Percentiles rank a stretch among this genome's conserved stretches.
Evolutionary conservation across 1,284 basidiomycete genomes (phyloP).

Genomic region (Flammula alnicola): DNA sequence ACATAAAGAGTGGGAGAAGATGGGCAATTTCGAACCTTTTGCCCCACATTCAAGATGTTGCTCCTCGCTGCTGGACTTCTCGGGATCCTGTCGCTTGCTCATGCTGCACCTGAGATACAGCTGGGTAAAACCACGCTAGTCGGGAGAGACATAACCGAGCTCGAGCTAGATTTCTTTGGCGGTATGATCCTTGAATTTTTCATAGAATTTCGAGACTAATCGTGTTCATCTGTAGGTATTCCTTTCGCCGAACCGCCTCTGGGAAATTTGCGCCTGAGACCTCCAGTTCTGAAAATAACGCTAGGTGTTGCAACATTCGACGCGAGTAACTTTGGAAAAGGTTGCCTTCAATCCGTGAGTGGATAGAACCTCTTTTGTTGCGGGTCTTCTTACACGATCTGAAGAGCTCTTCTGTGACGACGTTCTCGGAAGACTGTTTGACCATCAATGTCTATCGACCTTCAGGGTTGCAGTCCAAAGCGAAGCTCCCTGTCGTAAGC

Average conservation of each 20-base stretch:
- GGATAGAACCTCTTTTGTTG: not conserved
- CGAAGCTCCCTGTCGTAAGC: conserved; percentile 19
- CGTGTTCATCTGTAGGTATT: conserved; percentile 4
- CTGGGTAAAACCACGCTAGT: not conserved
- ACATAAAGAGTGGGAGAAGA: not conserved
- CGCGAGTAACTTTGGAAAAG: conserved; percentile 2
- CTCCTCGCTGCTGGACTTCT: too few species aligned
- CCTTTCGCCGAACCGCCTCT: conserved; percentile 14
- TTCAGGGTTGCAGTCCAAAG: conserved; percentile 11
- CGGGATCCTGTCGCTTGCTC: too few species aligned
- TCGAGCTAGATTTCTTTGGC: conserved; percentile 37
- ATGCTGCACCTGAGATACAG: not conserved
- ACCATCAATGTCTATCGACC: conserved; percentile 23
- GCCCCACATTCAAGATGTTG: too few species aligned
- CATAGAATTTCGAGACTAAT: too few species aligned
- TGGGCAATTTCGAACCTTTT: too few species aligned
- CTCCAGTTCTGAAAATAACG: conserved; percentile 8
- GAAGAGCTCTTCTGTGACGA: conserved; percentile 7
- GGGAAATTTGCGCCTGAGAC: conserved; percentile 2
- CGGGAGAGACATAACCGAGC: too few species aligned
- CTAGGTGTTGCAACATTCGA: conserved; percentile 3
- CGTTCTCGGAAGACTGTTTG: conserved; percentile 43
- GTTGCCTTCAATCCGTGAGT: conserved; percentile 7
- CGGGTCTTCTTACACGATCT: too few species aligned
- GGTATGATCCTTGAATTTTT: conserved; percentile 32